Conservation (phyloP, 176 grass and related monocot species). For the Zea mays region Zm-B73-REFERENCE-NAM-5.0 NC_050097.1:60613501-60614000, state of each 20-base stretch:
- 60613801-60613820: conserved; percentile 14
- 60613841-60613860: not conserved
- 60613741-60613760: not conserved
- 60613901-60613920: conserved; percentile 6
- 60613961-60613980: not conserved
- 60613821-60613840: not conserved
- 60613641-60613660: conserved; percentile 96
- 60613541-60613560: conserved; percentile 91
- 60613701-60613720: conserved; percentile 75
- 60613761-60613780: not conserved
- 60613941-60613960: conserved; percentile 9
- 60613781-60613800: conserved; percentile 18
- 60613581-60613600: conserved; percentile 89
- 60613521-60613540: conserved; percentile 35
- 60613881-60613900: not conserved
- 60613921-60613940: not conserved
- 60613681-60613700: conserved; percentile 88
- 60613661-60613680: conserved; percentile 85
- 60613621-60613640: conserved; percentile 89
- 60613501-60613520: not conserved
- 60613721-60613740: conserved; percentile 6
- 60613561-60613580: conserved; percentile 83
- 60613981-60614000: conserved; percentile 15
- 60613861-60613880: not conserved
- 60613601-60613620: conserved; percentile 91